These are phyloP conservation scores for Coemansia sp. DNA, from an alignment of 192 early-diverging fungal genomes.

Conservation along the genomic window DNA sequence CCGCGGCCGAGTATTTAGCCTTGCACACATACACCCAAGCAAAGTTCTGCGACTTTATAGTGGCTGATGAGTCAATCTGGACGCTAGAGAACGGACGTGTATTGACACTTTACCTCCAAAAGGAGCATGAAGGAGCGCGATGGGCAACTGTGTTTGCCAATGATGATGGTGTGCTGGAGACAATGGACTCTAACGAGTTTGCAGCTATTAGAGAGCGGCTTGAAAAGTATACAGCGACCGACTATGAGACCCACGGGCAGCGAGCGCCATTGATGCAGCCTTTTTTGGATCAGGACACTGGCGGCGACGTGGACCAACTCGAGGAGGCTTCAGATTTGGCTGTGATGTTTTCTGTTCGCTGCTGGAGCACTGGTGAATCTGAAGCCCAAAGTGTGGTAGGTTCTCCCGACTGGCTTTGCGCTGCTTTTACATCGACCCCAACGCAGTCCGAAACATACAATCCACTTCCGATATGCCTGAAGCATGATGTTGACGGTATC, in stretches of 20 bases:
- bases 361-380: slow-evolving; percentile 37
- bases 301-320: slow-evolving; percentile 24
- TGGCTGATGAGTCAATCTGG: slow-evolving; percentile 63
- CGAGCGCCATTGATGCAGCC: slow-evolving; percentile 15
- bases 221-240: slow-evolving; percentile 61
- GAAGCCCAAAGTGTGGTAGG: slow-evolving; percentile 52
- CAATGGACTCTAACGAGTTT: slow-evolving; percentile 60
- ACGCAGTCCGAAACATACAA: background rate
- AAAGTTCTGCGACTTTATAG: slow-evolving; percentile 48
- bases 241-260: slow-evolving; percentile 1
- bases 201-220: slow-evolving; percentile 59
- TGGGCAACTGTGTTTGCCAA: slow-evolving; percentile 66
- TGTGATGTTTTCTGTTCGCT: slow-evolving; percentile 43
- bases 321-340: slow-evolving; percentile 19
- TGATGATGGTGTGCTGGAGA: slow-evolving; percentile 65
- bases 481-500: slow-evolving; percentile 68
- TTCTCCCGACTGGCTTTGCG: slow-evolving; percentile 64
- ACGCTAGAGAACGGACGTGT: slow-evolving; percentile 62
- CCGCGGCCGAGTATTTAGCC: slow-evolving; percentile 15
- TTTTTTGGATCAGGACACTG: slow-evolving; percentile 33
- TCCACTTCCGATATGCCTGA: slow-evolving; percentile 56
- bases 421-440: slow-evolving; percentile 32
- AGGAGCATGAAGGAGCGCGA: slow-evolving; percentile 58
- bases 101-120: slow-evolving; percentile 63
- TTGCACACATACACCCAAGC: slow-evolving; percentile 9